Conservation (phyloP, 1,139 yeast species). For the Pichia sp. region DNA sequence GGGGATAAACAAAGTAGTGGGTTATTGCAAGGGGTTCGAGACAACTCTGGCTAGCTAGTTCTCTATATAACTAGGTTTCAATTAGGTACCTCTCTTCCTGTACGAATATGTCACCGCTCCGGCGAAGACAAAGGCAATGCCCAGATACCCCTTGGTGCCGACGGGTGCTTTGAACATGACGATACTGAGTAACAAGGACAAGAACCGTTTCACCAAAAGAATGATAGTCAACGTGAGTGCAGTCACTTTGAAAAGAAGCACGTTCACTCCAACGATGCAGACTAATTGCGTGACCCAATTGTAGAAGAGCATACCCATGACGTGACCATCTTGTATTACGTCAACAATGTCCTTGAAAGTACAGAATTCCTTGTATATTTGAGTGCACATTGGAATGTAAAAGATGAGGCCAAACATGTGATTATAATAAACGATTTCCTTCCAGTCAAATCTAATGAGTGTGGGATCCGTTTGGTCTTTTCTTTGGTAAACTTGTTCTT, state of each 20-base stretch:
- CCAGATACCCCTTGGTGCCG: conserved; percentile 34
- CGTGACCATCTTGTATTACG: conserved; percentile 17
- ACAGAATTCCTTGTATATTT: conserved; percentile 5
- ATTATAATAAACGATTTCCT: conserved; percentile 54
- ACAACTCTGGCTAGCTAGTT: too few species aligned
- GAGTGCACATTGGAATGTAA: conserved; percentile 32
- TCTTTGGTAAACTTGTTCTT: conserved; percentile 40
- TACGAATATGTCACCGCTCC: conserved; percentile 37
- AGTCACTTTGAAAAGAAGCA: conserved; percentile 46
- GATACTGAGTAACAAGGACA: conserved; percentile 50
- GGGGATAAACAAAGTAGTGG: too few species aligned
- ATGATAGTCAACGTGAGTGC: conserved; percentile 60
- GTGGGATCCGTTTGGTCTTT: conserved; percentile 9
- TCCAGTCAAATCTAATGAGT: conserved; percentile 45
- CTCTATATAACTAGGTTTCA: too few species aligned
- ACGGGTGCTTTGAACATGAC: conserved; percentile 41
- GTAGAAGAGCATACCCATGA: conserved; percentile 29
- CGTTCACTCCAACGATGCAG: conserved; percentile 64
- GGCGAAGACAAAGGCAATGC: conserved; percentile 42
- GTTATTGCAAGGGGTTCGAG: too few species aligned
- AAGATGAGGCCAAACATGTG: conserved; percentile 55
- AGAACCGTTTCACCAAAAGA: conserved; percentile 52
- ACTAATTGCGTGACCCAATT: conserved; percentile 57
- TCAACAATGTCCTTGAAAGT: neutral
- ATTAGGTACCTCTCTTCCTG: too few species aligned